Conservation (phyloP, 345 rosid genomes). For the Cardamine occulta region DNA sequence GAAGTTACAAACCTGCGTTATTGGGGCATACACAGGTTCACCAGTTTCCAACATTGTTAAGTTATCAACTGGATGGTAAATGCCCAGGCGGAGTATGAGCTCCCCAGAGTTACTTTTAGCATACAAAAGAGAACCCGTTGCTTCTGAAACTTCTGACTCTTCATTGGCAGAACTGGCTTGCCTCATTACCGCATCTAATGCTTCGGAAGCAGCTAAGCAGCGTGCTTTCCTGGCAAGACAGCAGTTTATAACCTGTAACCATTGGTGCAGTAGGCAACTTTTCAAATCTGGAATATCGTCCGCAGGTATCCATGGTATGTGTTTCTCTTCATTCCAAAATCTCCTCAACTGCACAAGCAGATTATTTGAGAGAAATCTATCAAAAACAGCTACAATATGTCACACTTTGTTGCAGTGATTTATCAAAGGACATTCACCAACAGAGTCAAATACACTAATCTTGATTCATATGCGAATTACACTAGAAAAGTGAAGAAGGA, state of each 20-base stretch:
- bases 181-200: conserved; percentile 69
- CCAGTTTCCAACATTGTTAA: conserved; percentile 89
- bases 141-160: conserved; percentile 46
- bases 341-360: conserved; percentile 68
- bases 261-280: conserved; percentile 83
- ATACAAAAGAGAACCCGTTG: conserved; percentile 49
- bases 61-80: conserved; percentile 53
- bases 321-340: conserved; percentile 75
- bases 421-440: conserved; percentile 12
- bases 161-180: conserved; percentile 53
- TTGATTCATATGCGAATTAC: conserved; percentile 4
- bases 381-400: conserved; percentile 16
- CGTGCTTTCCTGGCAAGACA: conserved; percentile 84
- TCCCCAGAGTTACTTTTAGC: conserved; percentile 71
- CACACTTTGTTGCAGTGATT: conserved; percentile 7
- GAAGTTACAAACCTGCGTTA: conserved; percentile 70
- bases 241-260: conserved; percentile 88
- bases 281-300: conserved; percentile 81
- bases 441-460: conserved; percentile 15
- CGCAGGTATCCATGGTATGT: conserved; percentile 77
- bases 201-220: conserved; percentile 58
- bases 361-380: conserved; percentile 26
- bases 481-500: conserved; percentile 15
- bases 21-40: conserved; percentile 85
- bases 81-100: conserved; percentile 77